phyloP scores from a whole-genome alignment of 306 rosid genomes.

The Castanea mollissima region DNA sequence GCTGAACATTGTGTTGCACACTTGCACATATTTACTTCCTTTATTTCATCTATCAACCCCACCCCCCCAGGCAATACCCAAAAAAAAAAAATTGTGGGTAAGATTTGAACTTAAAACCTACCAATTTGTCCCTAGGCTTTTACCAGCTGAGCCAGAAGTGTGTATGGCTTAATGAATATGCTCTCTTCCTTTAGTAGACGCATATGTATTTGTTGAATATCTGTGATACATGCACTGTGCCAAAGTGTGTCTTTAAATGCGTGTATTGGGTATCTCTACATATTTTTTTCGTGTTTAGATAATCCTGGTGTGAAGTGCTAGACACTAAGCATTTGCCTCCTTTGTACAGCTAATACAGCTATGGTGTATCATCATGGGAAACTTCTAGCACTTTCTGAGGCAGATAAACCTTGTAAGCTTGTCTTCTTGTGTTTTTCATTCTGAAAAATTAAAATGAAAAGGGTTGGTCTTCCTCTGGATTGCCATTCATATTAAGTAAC shows the following conservation, averaged over 20 bases:
- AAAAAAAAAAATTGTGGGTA: no score
- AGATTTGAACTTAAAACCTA: no score
- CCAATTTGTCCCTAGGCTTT: no score
- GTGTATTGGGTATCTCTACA: constrained; percentile 2
- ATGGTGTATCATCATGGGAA: constrained; percentile 84
- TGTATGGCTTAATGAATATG: no score
- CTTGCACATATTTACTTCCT: no score
- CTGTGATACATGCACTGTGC: background rate
- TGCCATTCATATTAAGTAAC: background rate
- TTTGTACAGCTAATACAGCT: constrained; percentile 78
- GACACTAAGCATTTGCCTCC: constrained; percentile 30
- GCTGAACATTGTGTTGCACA: no score
- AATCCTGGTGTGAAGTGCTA: constrained; percentile 2
- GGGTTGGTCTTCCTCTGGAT: constrained; percentile 14
- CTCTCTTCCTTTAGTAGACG: background rate
- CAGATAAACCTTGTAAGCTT: constrained; percentile 89
- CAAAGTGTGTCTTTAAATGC: background rate
- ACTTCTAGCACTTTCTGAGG: constrained; percentile 94
- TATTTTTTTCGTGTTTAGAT: background rate
- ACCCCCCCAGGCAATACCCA: no score
- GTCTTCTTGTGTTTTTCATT: constrained; percentile 7
- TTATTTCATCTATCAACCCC: no score
- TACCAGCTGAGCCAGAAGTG: no score
- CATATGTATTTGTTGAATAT: background rate
- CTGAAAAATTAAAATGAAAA: background rate